Evolutionary conservation across 2,329 filamentous ascomycete genomes (phyloP).

Genomic region (Tolypocladium pustulatum): DNA sequence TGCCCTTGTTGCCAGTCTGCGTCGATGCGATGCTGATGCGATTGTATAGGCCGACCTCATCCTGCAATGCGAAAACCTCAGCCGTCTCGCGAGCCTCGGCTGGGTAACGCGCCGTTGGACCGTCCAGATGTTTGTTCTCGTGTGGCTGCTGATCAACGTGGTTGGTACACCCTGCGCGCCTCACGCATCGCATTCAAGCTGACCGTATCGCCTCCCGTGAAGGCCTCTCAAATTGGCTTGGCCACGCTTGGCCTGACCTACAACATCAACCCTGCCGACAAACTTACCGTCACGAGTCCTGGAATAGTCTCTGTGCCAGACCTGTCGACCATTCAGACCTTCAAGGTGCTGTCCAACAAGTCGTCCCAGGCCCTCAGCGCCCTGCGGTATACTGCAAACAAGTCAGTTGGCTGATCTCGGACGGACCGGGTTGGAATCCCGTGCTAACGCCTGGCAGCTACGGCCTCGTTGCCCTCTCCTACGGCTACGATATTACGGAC

Average conservation of each 20-base stretch:
- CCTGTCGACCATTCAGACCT: slow-evolving; percentile 22
- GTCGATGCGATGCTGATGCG: not conserved
- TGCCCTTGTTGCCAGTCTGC: not conserved
- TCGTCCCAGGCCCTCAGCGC: slow-evolving; percentile 14
- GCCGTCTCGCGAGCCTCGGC: slow-evolving; percentile 10
- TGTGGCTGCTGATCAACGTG: slow-evolving; percentile 13
- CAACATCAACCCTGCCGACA: slow-evolving; percentile 26
- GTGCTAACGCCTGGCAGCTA: slow-evolving; percentile 17
- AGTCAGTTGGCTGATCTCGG: slow-evolving; percentile 9
- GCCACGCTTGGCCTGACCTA: slow-evolving; percentile 32
- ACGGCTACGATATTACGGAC: slow-evolving; percentile 8
- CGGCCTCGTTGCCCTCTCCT: slow-evolving; percentile 24
- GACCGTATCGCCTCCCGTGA: not conserved
- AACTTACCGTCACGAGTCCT: slow-evolving; percentile 16
- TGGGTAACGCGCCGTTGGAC: slow-evolving; percentile 7
- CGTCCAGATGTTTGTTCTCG: slow-evolving; percentile 10
- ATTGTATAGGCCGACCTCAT: slow-evolving; percentile 9
- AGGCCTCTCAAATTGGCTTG: slow-evolving; percentile 31
- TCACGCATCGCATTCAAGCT: not conserved
- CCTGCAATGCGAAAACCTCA: slow-evolving; percentile 14
- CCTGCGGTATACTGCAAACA: slow-evolving; percentile 31
- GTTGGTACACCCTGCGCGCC: slow-evolving; percentile 3
- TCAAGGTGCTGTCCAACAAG: slow-evolving; percentile 14
- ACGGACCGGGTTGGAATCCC: too few relatives aligned
- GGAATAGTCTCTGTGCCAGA: slow-evolving; percentile 26